Evolutionary conservation across 768 basidiomycete species (phyloP).

Genomic region (Leccinum incarnatum): DNA sequence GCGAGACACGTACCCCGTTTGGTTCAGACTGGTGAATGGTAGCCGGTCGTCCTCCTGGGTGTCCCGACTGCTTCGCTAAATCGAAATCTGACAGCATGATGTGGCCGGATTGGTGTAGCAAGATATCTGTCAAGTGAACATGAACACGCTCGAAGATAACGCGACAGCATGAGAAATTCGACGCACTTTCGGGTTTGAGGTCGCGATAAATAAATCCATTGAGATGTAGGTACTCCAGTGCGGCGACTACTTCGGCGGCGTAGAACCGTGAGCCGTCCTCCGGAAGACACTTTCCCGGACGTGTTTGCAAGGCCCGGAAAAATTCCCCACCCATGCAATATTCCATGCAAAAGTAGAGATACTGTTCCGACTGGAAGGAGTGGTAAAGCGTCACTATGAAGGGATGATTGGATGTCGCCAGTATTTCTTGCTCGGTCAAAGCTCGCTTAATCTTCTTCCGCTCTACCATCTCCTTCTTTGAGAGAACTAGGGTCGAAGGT

Average conservation of each 20-base stretch:
- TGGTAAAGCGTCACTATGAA: conserved; percentile 99
- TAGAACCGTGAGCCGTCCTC: conserved; percentile 98
- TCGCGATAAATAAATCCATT: conserved; percentile 99
- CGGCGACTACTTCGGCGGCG: conserved; percentile 97
- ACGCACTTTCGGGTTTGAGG: conserved; percentile 98
- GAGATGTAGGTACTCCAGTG: conserved; percentile 96
- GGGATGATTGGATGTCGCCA: conserved; percentile 97
- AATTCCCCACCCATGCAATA: conserved; percentile 99
- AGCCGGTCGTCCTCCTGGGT: conserved; percentile 81
- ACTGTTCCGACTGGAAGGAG: conserved; percentile 97
- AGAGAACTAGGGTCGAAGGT: conserved; percentile 67
- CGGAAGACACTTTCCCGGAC: conserved; percentile 93
- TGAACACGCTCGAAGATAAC: not conserved
- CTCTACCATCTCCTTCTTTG: conserved; percentile 99
- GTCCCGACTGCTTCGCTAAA: conserved; percentile 91
- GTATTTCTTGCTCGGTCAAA: conserved; percentile 96
- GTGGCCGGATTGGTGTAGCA: conserved; percentile 96
- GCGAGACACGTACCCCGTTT: conserved; percentile 67
- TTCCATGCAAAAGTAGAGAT: conserved; percentile 99
- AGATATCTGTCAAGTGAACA: conserved; percentile 65
- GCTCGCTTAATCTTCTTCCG: conserved; percentile 99
- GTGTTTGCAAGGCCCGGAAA: conserved; percentile 93
- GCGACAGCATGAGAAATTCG: conserved; percentile 9
- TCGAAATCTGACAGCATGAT: conserved; percentile 99
- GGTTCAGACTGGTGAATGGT: conserved; percentile 82